Percentiles rank a stretch among this genome's conserved stretches.
phyloP scores from a whole-genome alignment of 2,329 filamentous ascomycete genomes.

The Xylariaceae sp. region DNA sequence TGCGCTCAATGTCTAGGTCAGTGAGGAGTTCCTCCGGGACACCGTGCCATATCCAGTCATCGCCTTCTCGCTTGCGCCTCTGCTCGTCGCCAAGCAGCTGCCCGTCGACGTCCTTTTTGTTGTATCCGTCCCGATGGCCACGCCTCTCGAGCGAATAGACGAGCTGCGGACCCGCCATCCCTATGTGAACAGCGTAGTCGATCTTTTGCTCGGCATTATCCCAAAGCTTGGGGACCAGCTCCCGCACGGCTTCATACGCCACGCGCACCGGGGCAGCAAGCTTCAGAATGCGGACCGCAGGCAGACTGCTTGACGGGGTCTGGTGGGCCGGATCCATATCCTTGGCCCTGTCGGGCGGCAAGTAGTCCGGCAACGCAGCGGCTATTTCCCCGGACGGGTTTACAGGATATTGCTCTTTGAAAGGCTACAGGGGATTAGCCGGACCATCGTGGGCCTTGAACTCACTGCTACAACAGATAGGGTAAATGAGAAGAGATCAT shows the following conservation, averaged over 20 bases:
- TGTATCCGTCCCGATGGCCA: conserved; percentile 74
- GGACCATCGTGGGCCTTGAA: conserved; percentile 2
- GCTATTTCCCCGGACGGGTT: conserved; percentile 86
- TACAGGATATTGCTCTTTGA: conserved; percentile 68
- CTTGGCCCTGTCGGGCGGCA: conserved; percentile 56
- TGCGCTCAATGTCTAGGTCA: conserved; percentile 59
- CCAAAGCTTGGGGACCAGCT: conserved; percentile 66
- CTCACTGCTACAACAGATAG: conserved; percentile 18
- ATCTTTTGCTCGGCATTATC: conserved; percentile 43
- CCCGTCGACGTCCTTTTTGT: conserved; percentile 70
- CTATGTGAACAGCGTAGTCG: conserved; percentile 76
- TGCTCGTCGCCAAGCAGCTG: conserved; percentile 57
- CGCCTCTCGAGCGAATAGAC: conserved; percentile 72
- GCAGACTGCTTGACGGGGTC: conserved; percentile 37
- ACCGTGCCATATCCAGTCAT: conserved; percentile 57
- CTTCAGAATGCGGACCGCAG: conserved; percentile 62
- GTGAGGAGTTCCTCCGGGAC: conserved; percentile 59
- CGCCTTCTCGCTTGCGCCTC: conserved; percentile 39
- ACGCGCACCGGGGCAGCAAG: conserved; percentile 72
- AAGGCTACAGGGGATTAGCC: conserved; percentile 61
- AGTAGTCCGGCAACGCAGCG: conserved; percentile 64
- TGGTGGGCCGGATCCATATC: conserved; percentile 40
- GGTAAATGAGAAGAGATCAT: conserved; percentile 5
- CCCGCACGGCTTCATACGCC: conserved; percentile 67
- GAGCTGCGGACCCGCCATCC: conserved; percentile 69